A percentile compares a stretch with the other conserved stretches of the same genome.
phyloP scores from a whole-genome alignment of 306 rosid genomes.

The Vachellia collinsii region DNA sequence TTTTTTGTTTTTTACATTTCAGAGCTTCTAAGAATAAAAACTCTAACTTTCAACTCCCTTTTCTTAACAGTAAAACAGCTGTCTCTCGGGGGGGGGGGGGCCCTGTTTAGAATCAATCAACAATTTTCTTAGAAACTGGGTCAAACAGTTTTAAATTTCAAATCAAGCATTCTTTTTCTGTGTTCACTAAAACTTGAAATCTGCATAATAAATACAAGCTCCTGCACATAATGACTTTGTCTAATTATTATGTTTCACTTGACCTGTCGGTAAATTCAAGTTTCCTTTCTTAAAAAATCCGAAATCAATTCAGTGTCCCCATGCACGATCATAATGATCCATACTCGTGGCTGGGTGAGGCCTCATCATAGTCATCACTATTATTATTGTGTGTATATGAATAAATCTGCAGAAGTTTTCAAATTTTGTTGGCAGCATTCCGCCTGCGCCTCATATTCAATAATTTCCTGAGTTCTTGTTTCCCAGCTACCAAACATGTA shows the following conservation, averaged over 20 bases:
- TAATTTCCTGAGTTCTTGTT: slow-evolving; percentile 24
- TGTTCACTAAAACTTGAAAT: neutral
- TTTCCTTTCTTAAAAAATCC: neutral
- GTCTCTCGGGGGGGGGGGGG: too few relatives aligned
- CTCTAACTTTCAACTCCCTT: neutral
- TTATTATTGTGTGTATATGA: neutral
- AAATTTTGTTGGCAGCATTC: neutral
- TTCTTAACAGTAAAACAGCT: neutral
- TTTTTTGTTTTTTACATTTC: too few relatives aligned
- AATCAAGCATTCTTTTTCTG: neutral
- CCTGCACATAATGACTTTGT: neutral
- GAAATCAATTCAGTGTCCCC: neutral
- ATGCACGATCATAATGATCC: neutral
- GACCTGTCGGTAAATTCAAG: neutral
- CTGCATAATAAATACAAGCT: neutral
- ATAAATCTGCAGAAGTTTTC: slow-evolving; percentile 1
- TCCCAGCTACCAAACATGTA: slow-evolving; percentile 33
- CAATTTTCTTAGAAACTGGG: neutral
- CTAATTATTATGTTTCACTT: slow-evolving; percentile 2
- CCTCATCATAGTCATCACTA: neutral
- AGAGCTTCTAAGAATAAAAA: neutral
- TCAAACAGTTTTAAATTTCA: neutral
- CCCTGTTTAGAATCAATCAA: neutral
- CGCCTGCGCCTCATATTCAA: slow-evolving; percentile 18
- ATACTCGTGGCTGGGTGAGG: neutral